These are phyloP conservation scores for Penicillium sp. DNA, from an alignment of 2,329 filamentous ascomycete genomes.

Conservation along the genomic window DNA sequence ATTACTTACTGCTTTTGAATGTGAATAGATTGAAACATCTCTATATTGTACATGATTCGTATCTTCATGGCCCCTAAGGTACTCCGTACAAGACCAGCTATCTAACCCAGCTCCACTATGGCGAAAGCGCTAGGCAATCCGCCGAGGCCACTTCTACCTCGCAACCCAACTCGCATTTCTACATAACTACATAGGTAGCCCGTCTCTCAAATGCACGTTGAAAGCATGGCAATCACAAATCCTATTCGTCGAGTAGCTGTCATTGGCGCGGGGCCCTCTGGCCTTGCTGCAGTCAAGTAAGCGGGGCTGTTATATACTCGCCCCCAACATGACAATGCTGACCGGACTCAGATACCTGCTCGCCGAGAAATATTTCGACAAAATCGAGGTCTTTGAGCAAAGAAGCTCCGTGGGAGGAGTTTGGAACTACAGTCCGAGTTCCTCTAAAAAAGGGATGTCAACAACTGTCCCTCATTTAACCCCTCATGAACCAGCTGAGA, in stretches of 20 bases:
- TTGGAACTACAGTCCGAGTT: slow-evolving; percentile 71
- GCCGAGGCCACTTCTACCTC: not conserved
- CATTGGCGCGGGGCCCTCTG: slow-evolving; percentile 78
- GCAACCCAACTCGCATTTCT: not conserved
- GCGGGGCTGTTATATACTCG: slow-evolving; percentile 3
- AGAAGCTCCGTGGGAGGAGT: slow-evolving; percentile 73
- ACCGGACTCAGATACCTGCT: slow-evolving; percentile 58
- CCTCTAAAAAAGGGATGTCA: slow-evolving; percentile 41
- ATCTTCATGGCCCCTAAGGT: not conserved
- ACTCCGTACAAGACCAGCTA: not conserved
- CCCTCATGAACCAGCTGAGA: slow-evolving; percentile 58
- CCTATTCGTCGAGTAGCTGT: slow-evolving; percentile 58
- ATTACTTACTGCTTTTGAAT: not conserved
- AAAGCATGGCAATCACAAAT: slow-evolving; percentile 20
- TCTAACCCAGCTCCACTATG: slow-evolving; percentile 16
- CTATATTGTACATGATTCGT: not conserved
- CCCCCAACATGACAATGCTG: slow-evolving; percentile 9
- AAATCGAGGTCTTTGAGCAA: slow-evolving; percentile 79
- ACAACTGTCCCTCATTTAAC: slow-evolving; percentile 65
- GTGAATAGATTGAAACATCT: not conserved
- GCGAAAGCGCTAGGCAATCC: slow-evolving; percentile 8
- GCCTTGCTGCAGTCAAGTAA: slow-evolving; percentile 71
- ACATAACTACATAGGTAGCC: not conserved
- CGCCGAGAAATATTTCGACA: slow-evolving; percentile 67
- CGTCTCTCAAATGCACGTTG: not conserved